These are phyloP conservation scores for Hypholoma fasciculare DNA, from an alignment of 768 basidiomycete genomes.

Conservation along the genomic window DNA sequence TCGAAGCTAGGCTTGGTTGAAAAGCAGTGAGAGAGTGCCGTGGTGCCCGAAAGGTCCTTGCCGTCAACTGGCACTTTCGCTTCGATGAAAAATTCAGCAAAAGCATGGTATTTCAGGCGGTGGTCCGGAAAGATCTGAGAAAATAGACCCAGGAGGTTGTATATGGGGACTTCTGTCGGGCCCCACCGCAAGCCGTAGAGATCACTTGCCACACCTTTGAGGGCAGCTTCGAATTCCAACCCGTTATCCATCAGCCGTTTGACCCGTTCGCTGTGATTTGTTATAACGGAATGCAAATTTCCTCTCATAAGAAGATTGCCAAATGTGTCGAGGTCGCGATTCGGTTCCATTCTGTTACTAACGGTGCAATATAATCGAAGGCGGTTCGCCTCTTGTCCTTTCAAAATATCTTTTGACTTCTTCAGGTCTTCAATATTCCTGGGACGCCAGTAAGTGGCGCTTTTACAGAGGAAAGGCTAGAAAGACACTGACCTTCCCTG, in stretches of 20 bases:
- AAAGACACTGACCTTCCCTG: conserved; percentile 21
- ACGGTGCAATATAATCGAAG: conserved; percentile 33
- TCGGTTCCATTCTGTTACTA: conserved; percentile 31
- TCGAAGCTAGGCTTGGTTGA: conserved; percentile 42
- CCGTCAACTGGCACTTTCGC: conserved; percentile 38
- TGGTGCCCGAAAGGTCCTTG: conserved; percentile 39
- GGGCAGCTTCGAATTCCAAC: conserved; percentile 8
- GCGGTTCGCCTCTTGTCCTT: conserved; percentile 37
- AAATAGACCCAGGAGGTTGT: conserved; percentile 34
- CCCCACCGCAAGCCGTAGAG: conserved; percentile 37
- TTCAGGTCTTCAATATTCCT: conserved; percentile 31
- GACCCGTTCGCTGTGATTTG: conserved; percentile 24
- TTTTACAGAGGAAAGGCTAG: not conserved
- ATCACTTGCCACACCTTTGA: conserved; percentile 25
- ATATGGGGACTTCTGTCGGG: conserved; percentile 38
- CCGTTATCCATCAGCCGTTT: conserved; percentile 3
- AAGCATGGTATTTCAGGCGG: conserved; percentile 23
- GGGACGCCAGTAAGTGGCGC: not conserved
- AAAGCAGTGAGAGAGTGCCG: conserved; percentile 38
- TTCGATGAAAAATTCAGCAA: conserved; percentile 34
- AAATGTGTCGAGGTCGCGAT: conserved; percentile 34
- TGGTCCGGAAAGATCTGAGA: conserved; percentile 22
- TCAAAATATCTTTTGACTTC: conserved; percentile 29
- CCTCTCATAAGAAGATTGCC: conserved; percentile 28
- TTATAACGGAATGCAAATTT: conserved; percentile 22